A percentile compares a stretch with the other conserved stretches of the same genome.
These are phyloP conservation scores for Canavalia ensiformis DNA, from an alignment of 306 rosid genomes.

Conservation along the genomic window DNA sequence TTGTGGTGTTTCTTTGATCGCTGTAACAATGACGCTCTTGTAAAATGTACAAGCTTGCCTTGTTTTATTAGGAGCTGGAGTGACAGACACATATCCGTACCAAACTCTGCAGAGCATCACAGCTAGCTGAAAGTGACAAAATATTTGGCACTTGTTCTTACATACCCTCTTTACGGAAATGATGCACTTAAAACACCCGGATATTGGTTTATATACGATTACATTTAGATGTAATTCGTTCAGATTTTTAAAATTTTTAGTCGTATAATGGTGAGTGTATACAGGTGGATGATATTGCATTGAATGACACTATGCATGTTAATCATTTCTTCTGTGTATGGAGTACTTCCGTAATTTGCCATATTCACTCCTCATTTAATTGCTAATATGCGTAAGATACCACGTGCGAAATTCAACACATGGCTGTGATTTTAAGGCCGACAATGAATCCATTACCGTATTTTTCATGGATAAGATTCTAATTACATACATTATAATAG, in stretches of 20 bases:
- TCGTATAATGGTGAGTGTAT: too few relatives aligned
- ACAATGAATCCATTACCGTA: background rate
- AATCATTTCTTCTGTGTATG: background rate
- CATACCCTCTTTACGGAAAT: background rate
- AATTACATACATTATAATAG: too few relatives aligned
- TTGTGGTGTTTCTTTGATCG: constrained; percentile 10
- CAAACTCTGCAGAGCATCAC: constrained; percentile 9
- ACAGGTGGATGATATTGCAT: too few relatives aligned
- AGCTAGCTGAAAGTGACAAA: constrained; percentile 44
- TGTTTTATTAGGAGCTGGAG: constrained; percentile 16
- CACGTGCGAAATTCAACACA: background rate
- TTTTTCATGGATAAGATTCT: background rate
- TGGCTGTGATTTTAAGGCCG: background rate
- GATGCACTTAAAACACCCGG: too few relatives aligned
- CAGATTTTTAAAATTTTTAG: too few relatives aligned
- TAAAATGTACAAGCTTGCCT: background rate
- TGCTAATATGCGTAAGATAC: background rate
- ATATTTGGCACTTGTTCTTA: background rate
- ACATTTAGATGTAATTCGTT: too few relatives aligned
- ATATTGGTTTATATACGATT: too few relatives aligned
- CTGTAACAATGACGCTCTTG: background rate
- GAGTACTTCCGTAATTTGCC: background rate
- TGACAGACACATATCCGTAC: background rate
- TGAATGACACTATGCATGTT: too few relatives aligned
- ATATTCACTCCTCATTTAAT: background rate